phyloP scores from a whole-genome alignment of 1,284 basidiomycete genomes.

The Cerioporus squamosus region DNA sequence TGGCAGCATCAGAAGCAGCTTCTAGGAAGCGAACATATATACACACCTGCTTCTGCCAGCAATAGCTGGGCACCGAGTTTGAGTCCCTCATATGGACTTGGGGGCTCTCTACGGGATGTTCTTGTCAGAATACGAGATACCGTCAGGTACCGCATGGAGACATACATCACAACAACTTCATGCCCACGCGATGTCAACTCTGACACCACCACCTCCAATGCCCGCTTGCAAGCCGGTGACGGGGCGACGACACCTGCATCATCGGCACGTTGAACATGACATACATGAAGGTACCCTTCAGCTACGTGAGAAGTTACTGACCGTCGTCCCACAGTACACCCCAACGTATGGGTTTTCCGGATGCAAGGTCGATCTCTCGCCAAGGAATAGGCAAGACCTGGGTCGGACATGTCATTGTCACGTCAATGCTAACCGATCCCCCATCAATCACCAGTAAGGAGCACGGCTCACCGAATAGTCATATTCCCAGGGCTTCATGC shows the following conservation, averaged over 20 bases:
- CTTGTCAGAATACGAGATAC: not conserved
- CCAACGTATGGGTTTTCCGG: slow-evolving; percentile 46
- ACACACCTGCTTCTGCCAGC: slow-evolving; percentile 42
- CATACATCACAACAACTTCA: slow-evolving; percentile 52
- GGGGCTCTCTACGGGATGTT: slow-evolving; percentile 34
- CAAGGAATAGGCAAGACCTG: slow-evolving; percentile 61
- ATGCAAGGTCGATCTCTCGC: slow-evolving; percentile 48
- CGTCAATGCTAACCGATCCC: not conserved
- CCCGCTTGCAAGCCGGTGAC: slow-evolving; percentile 64
- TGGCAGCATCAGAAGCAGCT: not conserved
- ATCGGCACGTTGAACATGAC: too few relatives aligned
- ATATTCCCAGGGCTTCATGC: slow-evolving; percentile 64
- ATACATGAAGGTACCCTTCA: not conserved
- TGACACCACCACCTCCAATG: slow-evolving; percentile 53
- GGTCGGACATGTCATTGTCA: not conserved
- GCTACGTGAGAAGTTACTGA: slow-evolving; percentile 8
- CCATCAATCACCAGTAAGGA: not conserved
- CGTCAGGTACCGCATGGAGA: not conserved
- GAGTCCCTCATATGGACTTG: slow-evolving; percentile 43
- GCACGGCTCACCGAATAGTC: slow-evolving; percentile 52
- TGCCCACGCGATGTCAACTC: slow-evolving; percentile 53
- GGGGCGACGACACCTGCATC: slow-evolving; percentile 47
- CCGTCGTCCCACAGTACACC: slow-evolving; percentile 63
- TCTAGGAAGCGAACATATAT: too few relatives aligned
- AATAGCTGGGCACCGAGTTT: slow-evolving; percentile 43